These are phyloP conservation scores for Nannochloropsis gaditana DNA, from an alignment of 108 stramenopile species.

Conservation along the genomic window DNA sequence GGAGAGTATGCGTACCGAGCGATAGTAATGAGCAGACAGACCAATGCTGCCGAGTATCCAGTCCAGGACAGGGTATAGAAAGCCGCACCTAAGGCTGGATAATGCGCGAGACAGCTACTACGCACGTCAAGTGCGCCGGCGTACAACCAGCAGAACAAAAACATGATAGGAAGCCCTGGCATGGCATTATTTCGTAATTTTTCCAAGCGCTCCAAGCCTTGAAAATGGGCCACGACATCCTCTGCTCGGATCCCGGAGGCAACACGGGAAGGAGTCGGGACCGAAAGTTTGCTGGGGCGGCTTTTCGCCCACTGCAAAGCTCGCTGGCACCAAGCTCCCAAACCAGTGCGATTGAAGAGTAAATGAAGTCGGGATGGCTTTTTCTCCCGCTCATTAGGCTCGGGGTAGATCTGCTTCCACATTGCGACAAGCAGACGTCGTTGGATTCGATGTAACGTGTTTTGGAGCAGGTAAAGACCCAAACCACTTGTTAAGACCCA, in stretches of 20 bases:
- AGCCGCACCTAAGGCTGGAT: background rate
- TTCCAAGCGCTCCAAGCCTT: background rate
- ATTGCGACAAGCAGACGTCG: background rate
- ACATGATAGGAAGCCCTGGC: background rate
- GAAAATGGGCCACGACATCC: background rate
- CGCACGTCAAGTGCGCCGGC: background rate
- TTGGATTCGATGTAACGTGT: background rate
- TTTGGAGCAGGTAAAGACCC: slow-evolving; percentile 9
- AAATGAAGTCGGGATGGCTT: background rate
- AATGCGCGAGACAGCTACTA: background rate
- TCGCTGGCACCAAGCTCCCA: background rate
- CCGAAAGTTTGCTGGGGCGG: background rate
- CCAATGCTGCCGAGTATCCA: background rate
- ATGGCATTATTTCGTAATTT: background rate
- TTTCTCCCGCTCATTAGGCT: background rate
- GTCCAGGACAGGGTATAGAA: background rate
- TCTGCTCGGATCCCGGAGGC: background rate
- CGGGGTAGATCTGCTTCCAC: background rate
- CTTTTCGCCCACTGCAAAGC: background rate
- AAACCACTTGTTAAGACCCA: background rate
- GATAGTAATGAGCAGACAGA: background rate
- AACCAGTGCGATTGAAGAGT: background rate
- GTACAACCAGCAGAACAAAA: background rate
- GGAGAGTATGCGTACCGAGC: background rate
- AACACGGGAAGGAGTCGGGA: too few relatives aligned